Conservation (phyloP, 2,329 filamentous ascomycete genomes). For the Xylaria sp. region DNA sequence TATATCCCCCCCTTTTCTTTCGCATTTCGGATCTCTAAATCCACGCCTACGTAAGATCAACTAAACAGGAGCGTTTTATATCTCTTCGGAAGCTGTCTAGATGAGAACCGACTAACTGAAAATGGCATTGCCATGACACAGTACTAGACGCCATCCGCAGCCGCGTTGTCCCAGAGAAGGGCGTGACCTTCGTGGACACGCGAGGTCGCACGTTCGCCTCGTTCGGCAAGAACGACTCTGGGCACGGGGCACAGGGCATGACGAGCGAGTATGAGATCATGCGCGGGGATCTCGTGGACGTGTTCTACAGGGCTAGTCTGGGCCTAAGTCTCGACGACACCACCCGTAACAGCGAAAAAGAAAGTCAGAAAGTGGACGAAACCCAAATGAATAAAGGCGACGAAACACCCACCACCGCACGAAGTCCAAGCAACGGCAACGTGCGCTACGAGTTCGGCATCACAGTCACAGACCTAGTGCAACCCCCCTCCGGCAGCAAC, state of each 20-base stretch:
- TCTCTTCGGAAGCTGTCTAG: not conserved
- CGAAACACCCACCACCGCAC: constrained; percentile 47
- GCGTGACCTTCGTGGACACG: constrained; percentile 59
- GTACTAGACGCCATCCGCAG: constrained; percentile 52
- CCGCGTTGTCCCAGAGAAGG: constrained; percentile 59
- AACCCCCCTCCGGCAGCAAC: constrained; percentile 46
- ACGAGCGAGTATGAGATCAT: constrained; percentile 71
- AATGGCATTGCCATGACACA: not conserved
- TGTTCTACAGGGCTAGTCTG: constrained; percentile 57
- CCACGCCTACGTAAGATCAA: too few species aligned
- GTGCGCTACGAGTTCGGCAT: constrained; percentile 51
- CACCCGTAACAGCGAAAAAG: not conserved
- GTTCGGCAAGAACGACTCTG: constrained; percentile 55
- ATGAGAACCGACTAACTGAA: not conserved
- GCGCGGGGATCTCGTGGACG: constrained; percentile 63
- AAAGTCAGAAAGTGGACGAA: not conserved
- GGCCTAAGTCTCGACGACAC: not conserved
- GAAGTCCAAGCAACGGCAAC: constrained; percentile 39
- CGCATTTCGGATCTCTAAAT: too few species aligned
- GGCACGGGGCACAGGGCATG: constrained; percentile 57
- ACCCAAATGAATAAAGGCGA: constrained; percentile 25
- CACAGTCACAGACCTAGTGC: constrained; percentile 44
- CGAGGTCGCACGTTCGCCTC: constrained; percentile 53
- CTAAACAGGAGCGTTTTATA: not conserved
- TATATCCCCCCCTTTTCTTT: too few species aligned